Percentiles rank a stretch among this genome's conserved stretches.
Evolutionary conservation across 108 stramenopile species (phyloP).

Genomic region (Skeletonema marinoi): DNA sequence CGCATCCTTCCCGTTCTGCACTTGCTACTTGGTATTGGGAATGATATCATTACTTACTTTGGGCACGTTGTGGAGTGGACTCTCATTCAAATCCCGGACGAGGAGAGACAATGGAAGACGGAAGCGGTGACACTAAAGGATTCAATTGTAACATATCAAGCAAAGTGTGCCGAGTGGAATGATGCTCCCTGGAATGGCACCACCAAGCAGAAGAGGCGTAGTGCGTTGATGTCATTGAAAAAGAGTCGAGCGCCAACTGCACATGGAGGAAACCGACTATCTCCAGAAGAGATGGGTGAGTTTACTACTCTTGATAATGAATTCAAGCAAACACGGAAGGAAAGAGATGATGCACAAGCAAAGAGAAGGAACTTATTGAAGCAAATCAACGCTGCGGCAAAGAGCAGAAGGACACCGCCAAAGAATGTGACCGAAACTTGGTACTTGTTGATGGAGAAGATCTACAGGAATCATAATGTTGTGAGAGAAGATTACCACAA

Average conservation of each 20-base stretch:
- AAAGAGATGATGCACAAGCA: background rate
- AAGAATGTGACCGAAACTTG: background rate
- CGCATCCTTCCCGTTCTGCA: background rate
- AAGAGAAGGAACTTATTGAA: background rate
- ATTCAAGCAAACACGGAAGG: background rate
- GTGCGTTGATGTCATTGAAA: background rate
- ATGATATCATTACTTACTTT: background rate
- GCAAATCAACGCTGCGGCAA: background rate
- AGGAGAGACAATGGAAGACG: background rate
- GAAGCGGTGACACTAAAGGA: background rate
- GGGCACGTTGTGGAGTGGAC: background rate
- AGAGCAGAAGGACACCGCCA: background rate
- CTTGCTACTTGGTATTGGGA: background rate
- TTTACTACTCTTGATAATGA: background rate
- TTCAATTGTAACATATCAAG: background rate
- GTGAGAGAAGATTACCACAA: background rate
- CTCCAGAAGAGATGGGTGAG: background rate
- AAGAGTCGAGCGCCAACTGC: background rate
- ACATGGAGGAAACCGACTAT: too few species aligned
- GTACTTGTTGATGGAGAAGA: background rate
- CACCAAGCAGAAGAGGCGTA: background rate
- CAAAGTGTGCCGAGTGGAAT: background rate
- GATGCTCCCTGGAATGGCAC: background rate
- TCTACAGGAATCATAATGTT: background rate
- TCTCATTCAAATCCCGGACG: background rate